A percentile compares a stretch with the other conserved stretches of the same genome.
phyloP scores from a whole-genome alignment of 768 basidiomycete genomes.

The Cystobasidium ongulense region DNA sequence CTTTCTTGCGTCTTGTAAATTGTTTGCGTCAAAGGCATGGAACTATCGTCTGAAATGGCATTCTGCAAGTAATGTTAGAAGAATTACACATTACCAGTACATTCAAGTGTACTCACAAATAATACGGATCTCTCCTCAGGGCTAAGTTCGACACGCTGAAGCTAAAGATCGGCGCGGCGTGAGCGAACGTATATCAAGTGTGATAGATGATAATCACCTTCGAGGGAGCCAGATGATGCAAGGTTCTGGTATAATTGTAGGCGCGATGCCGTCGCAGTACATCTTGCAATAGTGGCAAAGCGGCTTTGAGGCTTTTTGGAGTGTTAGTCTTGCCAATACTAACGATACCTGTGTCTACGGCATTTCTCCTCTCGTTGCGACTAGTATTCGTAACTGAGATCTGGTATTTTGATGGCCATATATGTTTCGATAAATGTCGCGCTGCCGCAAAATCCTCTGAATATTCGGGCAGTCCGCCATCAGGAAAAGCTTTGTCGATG shows the following conservation, averaged over 20 bases:
- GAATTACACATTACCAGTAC: neutral
- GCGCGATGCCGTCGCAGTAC: neutral
- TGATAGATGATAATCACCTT: neutral
- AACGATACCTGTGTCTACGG: neutral
- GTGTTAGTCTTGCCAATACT: neutral
- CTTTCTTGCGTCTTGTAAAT: neutral
- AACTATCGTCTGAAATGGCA: constrained; percentile 18
- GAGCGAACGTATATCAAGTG: neutral
- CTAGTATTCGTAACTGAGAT: neutral
- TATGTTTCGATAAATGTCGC: constrained; percentile 24
- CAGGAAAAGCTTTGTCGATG: neutral
- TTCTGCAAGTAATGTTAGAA: constrained; percentile 1
- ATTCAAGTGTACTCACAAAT: neutral
- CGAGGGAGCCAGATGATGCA: neutral
- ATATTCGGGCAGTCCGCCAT: neutral
- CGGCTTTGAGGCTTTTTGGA: neutral
- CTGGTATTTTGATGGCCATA: constrained; percentile 6
- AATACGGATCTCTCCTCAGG: neutral
- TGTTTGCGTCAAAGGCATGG: neutral
- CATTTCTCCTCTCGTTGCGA: neutral
- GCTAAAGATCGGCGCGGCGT: neutral
- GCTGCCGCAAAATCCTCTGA: neutral
- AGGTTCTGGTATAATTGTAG: neutral
- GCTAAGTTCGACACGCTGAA: neutral
- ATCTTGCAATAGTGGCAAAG: neutral